Evolutionary conservation across 2,329 filamentous ascomycete species (phyloP).

Genomic region (Trichothecium sympodiale): DNA sequence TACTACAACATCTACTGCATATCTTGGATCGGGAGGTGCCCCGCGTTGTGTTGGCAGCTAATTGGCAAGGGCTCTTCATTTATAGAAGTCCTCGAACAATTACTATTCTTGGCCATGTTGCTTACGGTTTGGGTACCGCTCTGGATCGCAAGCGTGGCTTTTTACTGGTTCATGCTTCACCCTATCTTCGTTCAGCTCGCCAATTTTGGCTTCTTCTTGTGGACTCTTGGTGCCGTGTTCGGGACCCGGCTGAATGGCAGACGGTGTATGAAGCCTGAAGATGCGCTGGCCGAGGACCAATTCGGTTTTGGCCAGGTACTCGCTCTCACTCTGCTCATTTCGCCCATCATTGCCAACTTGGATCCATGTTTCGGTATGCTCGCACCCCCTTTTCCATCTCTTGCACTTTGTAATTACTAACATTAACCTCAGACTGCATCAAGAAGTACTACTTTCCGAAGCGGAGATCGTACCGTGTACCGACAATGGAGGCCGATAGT

Average conservation of each 20-base stretch:
- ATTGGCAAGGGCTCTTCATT: no score
- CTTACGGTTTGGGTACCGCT: not conserved
- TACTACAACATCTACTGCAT: no score
- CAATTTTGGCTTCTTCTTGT: not conserved
- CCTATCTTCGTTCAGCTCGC: not conserved
- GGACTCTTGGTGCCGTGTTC: not conserved
- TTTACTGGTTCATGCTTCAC: not conserved
- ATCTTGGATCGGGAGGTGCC: no score
- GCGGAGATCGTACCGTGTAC: no score
- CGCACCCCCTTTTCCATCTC: no score
- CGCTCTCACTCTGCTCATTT: not conserved
- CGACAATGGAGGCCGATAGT: no score
- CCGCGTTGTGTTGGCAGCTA: no score
- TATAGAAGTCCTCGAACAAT: not conserved
- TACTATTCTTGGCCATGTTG: not conserved
- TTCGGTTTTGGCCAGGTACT: not conserved
- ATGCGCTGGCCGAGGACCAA: not conserved
- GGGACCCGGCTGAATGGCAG: not conserved
- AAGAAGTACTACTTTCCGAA: no score
- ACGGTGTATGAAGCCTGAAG: not conserved
- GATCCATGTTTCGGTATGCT: not conserved
- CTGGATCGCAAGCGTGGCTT: not conserved
- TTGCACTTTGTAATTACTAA: no score
- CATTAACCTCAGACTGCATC: no score
- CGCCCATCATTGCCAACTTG: not conserved